phyloP scores from a whole-genome alignment of 768 basidiomycete species.

The Termitomyces sp. region DNA sequence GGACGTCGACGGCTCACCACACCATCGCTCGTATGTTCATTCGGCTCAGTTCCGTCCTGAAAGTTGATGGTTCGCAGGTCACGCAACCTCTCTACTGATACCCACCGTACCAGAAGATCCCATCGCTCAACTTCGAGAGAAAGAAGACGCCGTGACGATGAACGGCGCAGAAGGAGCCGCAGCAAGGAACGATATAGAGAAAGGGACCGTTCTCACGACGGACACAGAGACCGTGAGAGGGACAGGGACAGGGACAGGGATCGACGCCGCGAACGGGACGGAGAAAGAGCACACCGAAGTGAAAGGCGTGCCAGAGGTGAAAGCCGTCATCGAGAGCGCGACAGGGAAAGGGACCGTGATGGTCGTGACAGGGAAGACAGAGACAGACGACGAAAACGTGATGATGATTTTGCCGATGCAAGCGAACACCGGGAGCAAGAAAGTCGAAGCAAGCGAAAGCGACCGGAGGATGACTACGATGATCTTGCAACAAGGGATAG shows the following conservation, averaged over 20 bases:
- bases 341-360: slow-evolving; percentile 36
- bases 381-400: slow-evolving; percentile 60
- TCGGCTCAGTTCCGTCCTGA: background rate
- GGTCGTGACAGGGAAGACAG: slow-evolving; percentile 37
- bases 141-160: slow-evolving; percentile 49
- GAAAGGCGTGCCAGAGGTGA: slow-evolving; percentile 49
- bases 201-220: slow-evolving; percentile 52
- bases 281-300: slow-evolving; percentile 41
- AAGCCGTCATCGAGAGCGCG: slow-evolving; percentile 49
- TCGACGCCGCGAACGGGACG: slow-evolving; percentile 45
- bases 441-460: slow-evolving; percentile 63
- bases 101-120: slow-evolving; percentile 64
- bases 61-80: slow-evolving; percentile 32
- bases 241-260: slow-evolving; percentile 36
- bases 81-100: slow-evolving; percentile 74
- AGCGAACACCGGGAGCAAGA: slow-evolving; percentile 40
- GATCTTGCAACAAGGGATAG: slow-evolving; percentile 41
- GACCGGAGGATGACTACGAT: slow-evolving; percentile 48
- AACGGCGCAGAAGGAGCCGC: slow-evolving; percentile 56
- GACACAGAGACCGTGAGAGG: slow-evolving; percentile 34
- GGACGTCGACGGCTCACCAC: slow-evolving; percentile 59
- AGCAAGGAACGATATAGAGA: slow-evolving; percentile 54
- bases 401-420: slow-evolving; percentile 52
- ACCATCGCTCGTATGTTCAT: slow-evolving; percentile 52
- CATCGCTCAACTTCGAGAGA: slow-evolving; percentile 70